Percentiles rank a stretch among this genome's conserved stretches.
These are phyloP conservation scores for Pogostemon cablin DNA, from an alignment of 257 asterid genomes.

Conservation along the genomic window DNA sequence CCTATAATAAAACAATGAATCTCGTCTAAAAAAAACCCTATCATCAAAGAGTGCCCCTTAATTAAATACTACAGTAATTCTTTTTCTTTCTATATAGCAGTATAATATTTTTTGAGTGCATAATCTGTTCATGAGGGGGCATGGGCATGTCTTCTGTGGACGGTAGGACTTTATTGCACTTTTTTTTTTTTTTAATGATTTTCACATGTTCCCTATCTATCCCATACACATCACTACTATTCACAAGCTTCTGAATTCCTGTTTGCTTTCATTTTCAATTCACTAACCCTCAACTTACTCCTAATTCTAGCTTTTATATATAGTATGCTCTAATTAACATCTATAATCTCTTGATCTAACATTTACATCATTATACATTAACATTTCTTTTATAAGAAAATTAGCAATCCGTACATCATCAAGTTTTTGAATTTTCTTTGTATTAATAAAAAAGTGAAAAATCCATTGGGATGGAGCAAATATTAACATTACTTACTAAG, in stretches of 20 bases:
- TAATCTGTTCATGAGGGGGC: conserved; percentile 43
- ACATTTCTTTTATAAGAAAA: too few relatives aligned
- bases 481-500: too few relatives aligned
- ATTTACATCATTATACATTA: too few relatives aligned
- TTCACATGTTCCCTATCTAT: conserved; percentile 46
- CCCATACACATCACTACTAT: conserved; percentile 22
- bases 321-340: background rate
- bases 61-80: background rate
- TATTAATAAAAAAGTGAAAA: too few relatives aligned
- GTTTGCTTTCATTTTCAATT: conserved; percentile 29
- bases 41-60: too few relatives aligned
- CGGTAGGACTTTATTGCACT: conserved; percentile 33
- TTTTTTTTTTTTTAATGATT: conserved; percentile 35
- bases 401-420: too few relatives aligned
- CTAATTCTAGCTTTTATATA: background rate
- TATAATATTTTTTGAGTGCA: background rate
- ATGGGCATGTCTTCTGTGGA: conserved; percentile 36
- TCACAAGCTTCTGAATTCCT: conserved; percentile 39
- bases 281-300: conserved; percentile 22
- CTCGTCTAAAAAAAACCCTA: too few relatives aligned
- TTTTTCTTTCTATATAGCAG: background rate
- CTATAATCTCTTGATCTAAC: too few relatives aligned
- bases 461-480: too few relatives aligned
- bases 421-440: too few relatives aligned
- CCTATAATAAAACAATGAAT: too few relatives aligned